Base-by-base conservation (phyloP, 805 yeast genomes). In the Sugiyamaella smithiae region DNA sequence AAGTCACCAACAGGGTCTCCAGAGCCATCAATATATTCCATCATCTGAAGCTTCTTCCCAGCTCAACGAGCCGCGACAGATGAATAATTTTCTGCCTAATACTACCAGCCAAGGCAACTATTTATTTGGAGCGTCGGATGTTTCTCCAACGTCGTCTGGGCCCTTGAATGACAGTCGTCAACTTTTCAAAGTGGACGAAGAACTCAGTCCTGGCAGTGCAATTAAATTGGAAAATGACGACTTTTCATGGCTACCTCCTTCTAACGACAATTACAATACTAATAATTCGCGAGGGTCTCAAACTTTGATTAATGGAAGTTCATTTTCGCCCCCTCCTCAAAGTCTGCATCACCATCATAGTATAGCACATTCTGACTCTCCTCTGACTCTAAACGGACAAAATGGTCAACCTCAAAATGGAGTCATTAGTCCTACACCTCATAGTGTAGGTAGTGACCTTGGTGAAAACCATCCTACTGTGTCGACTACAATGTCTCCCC, bases 171-270 rank as follows among this genome's bases (percentile, higher is more conserved):
- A 40, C 3, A 24, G 14, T 28, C 36, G 40, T 5, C 43, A 3
- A 3, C 12, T 11, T 19, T 49, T 23, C 22, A 45, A 37, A 24
- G 24, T 40, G 36, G 56, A 50, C 16, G 56, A 53, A 20, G 56
- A 53, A n/a, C 31, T 49, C 24, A 46, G 51, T 26, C 56, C 56
- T 19, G 40, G 40, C n/a, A 43, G 49, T 29, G 46, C 46, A 2
- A 9, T 50, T 9, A 40, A 25, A 24, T 25, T 50, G 19, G 53
- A 50, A 22, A 45, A 14, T 28, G 53, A 53, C 25, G 58, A 55
- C 42, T 43, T 55, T n/a, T 47, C 57, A 9, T 53, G 56, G 57
- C 32, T 53, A 50, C 53, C 57, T 16, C 56, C 56, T 2, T 38
- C 55, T 6, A 20, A 24, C 36, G 43, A 43, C 1, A 14, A n/a